Conservation (phyloP, 129 eudicot species). For the Escallonia herrerae region DNA sequence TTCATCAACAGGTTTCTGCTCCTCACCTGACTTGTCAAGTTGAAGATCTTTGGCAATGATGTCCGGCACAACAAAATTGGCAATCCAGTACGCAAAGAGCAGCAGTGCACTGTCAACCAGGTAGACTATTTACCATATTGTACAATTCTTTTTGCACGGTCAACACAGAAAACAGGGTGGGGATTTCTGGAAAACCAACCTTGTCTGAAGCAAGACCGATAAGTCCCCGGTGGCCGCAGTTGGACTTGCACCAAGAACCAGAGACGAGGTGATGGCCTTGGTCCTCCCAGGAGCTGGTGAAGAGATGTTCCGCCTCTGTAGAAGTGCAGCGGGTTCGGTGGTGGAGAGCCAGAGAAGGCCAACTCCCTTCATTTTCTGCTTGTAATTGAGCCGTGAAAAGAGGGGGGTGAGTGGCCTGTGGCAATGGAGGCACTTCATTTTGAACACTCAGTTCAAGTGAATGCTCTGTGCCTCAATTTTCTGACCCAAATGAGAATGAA, state of each 20-base stretch:
- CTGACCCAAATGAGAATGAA: neutral
- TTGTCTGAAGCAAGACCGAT: conserved; percentile 39
- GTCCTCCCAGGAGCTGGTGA: conserved; percentile 11
- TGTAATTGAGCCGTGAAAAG: conserved; percentile 7
- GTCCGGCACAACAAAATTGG: conserved; percentile 71
- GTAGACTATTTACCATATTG: neutral
- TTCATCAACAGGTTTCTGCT: conserved; percentile 16
- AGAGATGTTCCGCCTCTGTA: neutral
- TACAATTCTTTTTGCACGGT: too few species aligned
- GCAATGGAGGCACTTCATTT: conserved; percentile 26
- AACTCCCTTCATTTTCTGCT: conserved; percentile 9
- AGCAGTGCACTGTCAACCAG: conserved; percentile 42
- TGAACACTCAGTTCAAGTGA: conserved; percentile 4
- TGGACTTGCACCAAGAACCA: conserved; percentile 22
- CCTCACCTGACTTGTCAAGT: conserved; percentile 22
- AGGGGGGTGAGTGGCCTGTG: conserved; percentile 10
- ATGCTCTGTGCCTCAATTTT: neutral
- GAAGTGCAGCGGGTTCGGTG: conserved; percentile 4
- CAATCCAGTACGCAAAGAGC: conserved; percentile 53
- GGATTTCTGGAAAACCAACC: conserved; percentile 25
- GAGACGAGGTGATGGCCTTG: conserved; percentile 29
- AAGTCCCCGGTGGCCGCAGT: conserved; percentile 33
- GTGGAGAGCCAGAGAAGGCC: conserved; percentile 9
- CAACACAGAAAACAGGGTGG: neutral
- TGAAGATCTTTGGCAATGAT: conserved; percentile 48